Evolutionary conservation across 108 stramenopile species (phyloP).

Genomic region (Skeletonema costatum): DNA sequence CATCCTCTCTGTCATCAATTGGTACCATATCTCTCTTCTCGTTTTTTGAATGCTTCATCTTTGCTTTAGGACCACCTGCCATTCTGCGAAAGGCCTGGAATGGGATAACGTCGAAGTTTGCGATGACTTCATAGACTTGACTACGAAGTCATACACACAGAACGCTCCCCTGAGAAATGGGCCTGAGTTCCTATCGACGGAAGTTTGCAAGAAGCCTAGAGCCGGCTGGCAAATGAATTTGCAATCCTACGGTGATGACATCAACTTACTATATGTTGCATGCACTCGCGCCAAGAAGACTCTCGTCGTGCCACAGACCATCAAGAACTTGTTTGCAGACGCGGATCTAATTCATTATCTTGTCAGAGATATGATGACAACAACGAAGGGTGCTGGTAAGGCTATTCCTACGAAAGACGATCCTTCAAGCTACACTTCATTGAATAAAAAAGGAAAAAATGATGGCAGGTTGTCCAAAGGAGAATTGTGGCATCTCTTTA

Average conservation of each 20-base stretch:
- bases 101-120: constrained; percentile 46
- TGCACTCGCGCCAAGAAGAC: constrained; percentile 35
- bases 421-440: not conserved
- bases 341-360: constrained; percentile 24
- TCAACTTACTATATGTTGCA: constrained; percentile 39
- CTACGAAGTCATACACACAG: not conserved
- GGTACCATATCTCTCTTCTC: too few species aligned
- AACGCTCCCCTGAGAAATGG: not conserved
- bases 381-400: not conserved
- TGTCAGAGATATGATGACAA: constrained; percentile 13
- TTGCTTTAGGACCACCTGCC: constrained; percentile 19
- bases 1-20: too few species aligned
- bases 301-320: constrained; percentile 14
- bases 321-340: constrained; percentile 6
- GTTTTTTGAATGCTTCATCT: too few species aligned
- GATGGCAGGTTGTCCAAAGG: constrained; percentile 25
- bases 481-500: constrained; percentile 32
- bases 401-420: not conserved
- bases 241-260: constrained; percentile 4
- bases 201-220: not conserved
- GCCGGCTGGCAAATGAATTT: constrained; percentile 26
- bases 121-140: constrained; percentile 29
- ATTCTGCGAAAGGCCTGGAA: constrained; percentile 46
- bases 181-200: not conserved
- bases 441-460: not conserved